Evolutionary conservation across 2,329 filamentous ascomycete species (phyloP).

Genomic region (Fusarium luffae): DNA sequence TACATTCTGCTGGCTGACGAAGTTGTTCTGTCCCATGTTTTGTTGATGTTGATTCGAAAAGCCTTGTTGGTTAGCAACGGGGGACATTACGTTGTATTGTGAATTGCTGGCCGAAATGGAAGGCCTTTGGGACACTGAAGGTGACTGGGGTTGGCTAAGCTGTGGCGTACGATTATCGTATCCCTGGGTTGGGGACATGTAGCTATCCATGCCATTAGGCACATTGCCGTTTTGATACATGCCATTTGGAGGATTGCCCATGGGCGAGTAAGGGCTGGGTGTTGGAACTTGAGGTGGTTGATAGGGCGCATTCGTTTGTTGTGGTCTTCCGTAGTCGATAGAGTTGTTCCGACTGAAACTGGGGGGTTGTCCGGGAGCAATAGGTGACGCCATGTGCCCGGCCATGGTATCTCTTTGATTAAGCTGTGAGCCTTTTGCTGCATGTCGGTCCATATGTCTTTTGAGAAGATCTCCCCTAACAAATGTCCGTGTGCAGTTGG

Average conservation of each 20-base stretch:
- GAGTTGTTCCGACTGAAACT: constrained; percentile 56
- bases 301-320: constrained; percentile 57
- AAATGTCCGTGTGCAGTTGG: constrained; percentile 89
- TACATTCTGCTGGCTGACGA: constrained; percentile 70
- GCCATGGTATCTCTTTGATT: constrained; percentile 73
- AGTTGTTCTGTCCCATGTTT: constrained; percentile 60
- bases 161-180: constrained; percentile 47
- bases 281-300: constrained; percentile 59
- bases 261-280: constrained; percentile 60
- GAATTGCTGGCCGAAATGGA: constrained; percentile 60
- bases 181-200: constrained; percentile 53
- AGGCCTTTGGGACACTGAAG: constrained; percentile 57
- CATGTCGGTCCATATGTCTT: constrained; percentile 83
- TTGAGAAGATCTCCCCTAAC: constrained; percentile 93
- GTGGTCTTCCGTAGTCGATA: constrained; percentile 54
- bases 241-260: constrained; percentile 56
- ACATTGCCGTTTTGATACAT: constrained; percentile 43
- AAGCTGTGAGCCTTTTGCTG: constrained; percentile 79
- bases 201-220: constrained; percentile 55
- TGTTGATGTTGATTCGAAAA: constrained; percentile 62
- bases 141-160: constrained; percentile 49
- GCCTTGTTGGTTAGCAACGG: constrained; percentile 61
- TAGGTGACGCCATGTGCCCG: constrained; percentile 53
- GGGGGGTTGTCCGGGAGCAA: constrained; percentile 59
- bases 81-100: constrained; percentile 64